Base-by-base conservation (phyloP, 495 filamentous ascomycete genomes). In the Xylaria nigripes region DNA sequence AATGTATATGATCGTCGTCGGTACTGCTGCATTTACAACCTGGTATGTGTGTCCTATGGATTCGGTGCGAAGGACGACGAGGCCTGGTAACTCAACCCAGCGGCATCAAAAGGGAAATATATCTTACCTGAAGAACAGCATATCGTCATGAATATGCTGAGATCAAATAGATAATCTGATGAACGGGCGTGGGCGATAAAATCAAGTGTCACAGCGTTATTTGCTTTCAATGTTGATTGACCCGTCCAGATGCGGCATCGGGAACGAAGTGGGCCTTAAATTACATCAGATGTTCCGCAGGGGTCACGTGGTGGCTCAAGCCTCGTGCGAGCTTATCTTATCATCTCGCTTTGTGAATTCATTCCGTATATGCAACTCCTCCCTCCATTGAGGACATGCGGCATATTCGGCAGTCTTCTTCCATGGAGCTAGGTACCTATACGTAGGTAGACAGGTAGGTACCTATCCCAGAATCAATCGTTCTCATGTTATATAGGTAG, bases 41-140 rank as follows among this genome's bases (percentile, higher is more conserved):
- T 40, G 36, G 36, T 12, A 40, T 16, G 9, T 16, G 4, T 16
- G 10, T 3, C 21, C 43, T 45, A 21, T 21, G 7, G 23, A 45
- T 5, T 19, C 2, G 36, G 36, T 12, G 36, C n/a, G 36, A 40
- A 19, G 36, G 36, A n/a, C 36, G n/a, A 40, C 10, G n/a, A 40
- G 36, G 18, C n/a, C 36, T 40, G 15, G 3, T 8, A 18, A 18
- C 44, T 4, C 7, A 15, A 4, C 12, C n/a, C 22, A 16, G 29
- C 36, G 15, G 32, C 18, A 13, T n/a, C n/a, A 32, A 34, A 36
- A 38, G 23, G 2, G 23, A 54, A 27, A n/a, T 13, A 50, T 18
- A 16, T 6, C 53, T 55, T 22, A 55, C 53, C 53, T 55, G 46
- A 55, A 55, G 40, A 55, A 55, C 38, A 55, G 18, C 53, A 55